These are phyloP conservation scores for Pseudogymnoascus pannorum DNA, from an alignment of 2,329 filamentous ascomycete genomes.

Conservation along the genomic window DNA sequence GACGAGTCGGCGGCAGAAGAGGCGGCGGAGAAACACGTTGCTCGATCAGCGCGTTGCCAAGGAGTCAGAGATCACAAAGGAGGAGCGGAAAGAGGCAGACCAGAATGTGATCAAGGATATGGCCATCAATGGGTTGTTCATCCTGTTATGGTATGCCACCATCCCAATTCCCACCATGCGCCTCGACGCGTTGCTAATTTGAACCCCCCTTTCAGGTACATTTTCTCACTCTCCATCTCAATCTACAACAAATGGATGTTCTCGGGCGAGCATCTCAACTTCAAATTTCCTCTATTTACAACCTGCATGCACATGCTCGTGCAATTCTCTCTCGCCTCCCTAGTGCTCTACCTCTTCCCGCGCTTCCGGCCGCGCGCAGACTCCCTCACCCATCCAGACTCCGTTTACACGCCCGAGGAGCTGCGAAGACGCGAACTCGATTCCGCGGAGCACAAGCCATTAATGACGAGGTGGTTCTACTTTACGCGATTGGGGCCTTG, in stretches of 20 bases:
- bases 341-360: slow-evolving; percentile 77
- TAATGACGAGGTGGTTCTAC: slow-evolving; percentile 89
- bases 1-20: slow-evolving; percentile 61
- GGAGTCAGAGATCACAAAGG: slow-evolving; percentile 53
- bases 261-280: slow-evolving; percentile 73
- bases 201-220: slow-evolving; percentile 37
- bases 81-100: slow-evolving; percentile 71
- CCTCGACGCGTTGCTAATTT: background rate
- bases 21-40: slow-evolving; percentile 58
- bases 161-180: background rate
- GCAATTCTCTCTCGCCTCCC: slow-evolving; percentile 72
- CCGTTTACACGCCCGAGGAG: slow-evolving; percentile 23
- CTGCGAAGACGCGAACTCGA: slow-evolving; percentile 24
- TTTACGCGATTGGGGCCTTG: slow-evolving; percentile 86
- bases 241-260: slow-evolving; percentile 99
- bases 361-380: slow-evolving; percentile 62
- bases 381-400: slow-evolving; percentile 29
- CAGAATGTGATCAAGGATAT: slow-evolving; percentile 62
- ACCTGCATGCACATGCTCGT: slow-evolving; percentile 94
- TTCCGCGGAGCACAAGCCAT: slow-evolving; percentile 32
- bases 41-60: slow-evolving; percentile 63
- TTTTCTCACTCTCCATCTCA: slow-evolving; percentile 89
- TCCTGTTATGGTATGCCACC: slow-evolving; percentile 69
- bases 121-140: slow-evolving; percentile 70
- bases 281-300: slow-evolving; percentile 90